Conservation (phyloP, 208 protist genomes). For the Acanthamoeba triangularis region DNA sequence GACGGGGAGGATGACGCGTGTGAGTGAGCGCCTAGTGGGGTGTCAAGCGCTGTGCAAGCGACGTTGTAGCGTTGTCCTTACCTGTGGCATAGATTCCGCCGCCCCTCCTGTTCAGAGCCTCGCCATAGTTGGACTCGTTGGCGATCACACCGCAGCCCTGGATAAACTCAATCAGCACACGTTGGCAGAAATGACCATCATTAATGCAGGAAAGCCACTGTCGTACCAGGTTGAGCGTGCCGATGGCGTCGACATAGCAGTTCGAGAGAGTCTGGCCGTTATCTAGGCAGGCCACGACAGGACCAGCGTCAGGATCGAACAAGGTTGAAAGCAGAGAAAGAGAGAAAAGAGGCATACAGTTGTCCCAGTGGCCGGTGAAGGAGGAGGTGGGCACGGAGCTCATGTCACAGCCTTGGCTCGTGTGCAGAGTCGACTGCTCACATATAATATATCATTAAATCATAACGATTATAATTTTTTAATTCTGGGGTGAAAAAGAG, state of each 20-base stretch:
- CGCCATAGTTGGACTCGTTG: conserved; percentile 23
- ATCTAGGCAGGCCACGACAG: neutral
- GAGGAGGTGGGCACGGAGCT: conserved; percentile 38
- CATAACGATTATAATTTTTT: no score
- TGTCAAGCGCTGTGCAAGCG: neutral
- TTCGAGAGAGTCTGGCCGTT: conserved; percentile 20
- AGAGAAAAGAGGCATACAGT: neutral
- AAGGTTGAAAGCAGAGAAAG: neutral
- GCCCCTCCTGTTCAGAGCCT: neutral
- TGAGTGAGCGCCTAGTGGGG: neutral
- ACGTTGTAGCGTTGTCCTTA: neutral
- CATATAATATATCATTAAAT: neutral
- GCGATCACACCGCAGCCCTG: conserved; percentile 36
- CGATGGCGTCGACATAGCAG: conserved; percentile 32
- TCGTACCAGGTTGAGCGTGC: neutral
- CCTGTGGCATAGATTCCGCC: conserved; percentile 27
- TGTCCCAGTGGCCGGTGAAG: conserved; percentile 61
- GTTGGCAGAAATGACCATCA: neutral
- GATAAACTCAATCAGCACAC: neutral
- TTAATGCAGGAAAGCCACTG: neutral
- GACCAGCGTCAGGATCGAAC: neutral
- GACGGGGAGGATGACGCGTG: neutral
- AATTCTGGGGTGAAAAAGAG: no score
- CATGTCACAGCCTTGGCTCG: conserved; percentile 4
- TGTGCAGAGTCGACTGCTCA: conserved; percentile 5